A percentile compares a stretch with the other conserved stretches of the same genome.
These are phyloP conservation scores for Kodamaea plutei DNA, from an alignment of 1,139 yeast species.

Conservation along the genomic window DNA sequence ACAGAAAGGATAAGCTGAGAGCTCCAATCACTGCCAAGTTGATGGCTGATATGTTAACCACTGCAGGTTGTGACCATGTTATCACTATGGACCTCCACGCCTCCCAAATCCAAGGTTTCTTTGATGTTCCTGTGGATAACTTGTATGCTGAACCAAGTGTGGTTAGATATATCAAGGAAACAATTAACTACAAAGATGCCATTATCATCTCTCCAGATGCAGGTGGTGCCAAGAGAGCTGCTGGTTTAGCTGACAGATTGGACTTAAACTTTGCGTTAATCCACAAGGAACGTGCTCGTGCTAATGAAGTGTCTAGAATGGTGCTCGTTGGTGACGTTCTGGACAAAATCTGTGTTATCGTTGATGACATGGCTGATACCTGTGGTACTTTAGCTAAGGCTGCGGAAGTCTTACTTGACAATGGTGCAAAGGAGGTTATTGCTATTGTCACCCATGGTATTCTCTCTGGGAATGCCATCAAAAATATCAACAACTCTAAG, in stretches of 20 bases:
- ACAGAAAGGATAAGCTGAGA: constrained; percentile 74
- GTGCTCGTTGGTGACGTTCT: constrained; percentile 75
- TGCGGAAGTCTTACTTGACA: constrained; percentile 55
- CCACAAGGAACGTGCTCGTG: constrained; percentile 77
- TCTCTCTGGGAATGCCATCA: constrained; percentile 67
- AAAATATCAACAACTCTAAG: constrained; percentile 54
- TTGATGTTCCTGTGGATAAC: constrained; percentile 77
- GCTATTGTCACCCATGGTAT: constrained; percentile 82
- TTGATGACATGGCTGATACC: constrained; percentile 84
- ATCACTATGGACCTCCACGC: constrained; percentile 84
- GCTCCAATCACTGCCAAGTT: constrained; percentile 81
- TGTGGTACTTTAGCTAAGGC: constrained; percentile 81
- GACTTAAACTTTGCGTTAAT: constrained; percentile 76
- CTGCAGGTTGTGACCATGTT: constrained; percentile 80
- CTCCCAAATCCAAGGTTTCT: constrained; percentile 80
- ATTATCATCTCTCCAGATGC: constrained; percentile 81
- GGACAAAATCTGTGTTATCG: constrained; percentile 62
- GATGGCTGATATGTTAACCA: constrained; percentile 69
- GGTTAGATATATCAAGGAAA: constrained; percentile 60
- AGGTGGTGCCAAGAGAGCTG: constrained; percentile 83
- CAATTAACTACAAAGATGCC: constrained; percentile 42
- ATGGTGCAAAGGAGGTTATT: constrained; percentile 69
- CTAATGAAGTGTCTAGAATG: constrained; percentile 75
- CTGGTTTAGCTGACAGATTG: constrained; percentile 71
- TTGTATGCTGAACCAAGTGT: constrained; percentile 78